A percentile compares a stretch with the other conserved stretches of the same genome.
Conservation (phyloP, 73 alveolate genomes). For the Paramecium tetraurelia region DNA sequence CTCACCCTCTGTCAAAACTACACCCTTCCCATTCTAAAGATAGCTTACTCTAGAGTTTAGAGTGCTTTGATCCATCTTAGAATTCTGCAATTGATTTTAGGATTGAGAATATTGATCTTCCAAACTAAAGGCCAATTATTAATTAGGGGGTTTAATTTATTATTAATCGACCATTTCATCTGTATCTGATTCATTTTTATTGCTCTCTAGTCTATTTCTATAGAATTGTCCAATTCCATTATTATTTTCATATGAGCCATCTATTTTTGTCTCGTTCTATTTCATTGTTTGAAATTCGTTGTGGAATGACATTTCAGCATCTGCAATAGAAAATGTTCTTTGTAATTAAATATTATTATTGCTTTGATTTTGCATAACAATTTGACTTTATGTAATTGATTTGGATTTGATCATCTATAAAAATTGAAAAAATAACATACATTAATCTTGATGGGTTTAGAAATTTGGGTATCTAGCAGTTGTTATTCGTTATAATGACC, state of each 20-base stretch:
- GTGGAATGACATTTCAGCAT: neutral
- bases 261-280: neutral
- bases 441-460: neutral
- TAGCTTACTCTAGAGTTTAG: neutral
- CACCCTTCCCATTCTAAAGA: neutral
- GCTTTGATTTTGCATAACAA: neutral
- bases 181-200: neutral
- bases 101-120: neutral
- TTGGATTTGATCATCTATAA: neutral
- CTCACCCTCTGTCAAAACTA: neutral
- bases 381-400: neutral
- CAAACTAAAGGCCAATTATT: neutral
- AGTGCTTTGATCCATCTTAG: neutral
- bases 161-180: neutral
- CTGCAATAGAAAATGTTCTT: neutral
- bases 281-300: neutral
- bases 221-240: neutral
- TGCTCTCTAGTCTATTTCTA: conserved; percentile 26
- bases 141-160: neutral
- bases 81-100: neutral
- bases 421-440: neutral
- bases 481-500: neutral
- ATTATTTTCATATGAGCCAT: neutral
- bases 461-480: neutral
- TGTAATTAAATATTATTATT: neutral